Percentiles rank a stretch among this genome's conserved stretches.
These are phyloP conservation scores for Chaetothyriales sp. DNA, from an alignment of 2,329 filamentous ascomycete species.

Conservation along the genomic window DNA sequence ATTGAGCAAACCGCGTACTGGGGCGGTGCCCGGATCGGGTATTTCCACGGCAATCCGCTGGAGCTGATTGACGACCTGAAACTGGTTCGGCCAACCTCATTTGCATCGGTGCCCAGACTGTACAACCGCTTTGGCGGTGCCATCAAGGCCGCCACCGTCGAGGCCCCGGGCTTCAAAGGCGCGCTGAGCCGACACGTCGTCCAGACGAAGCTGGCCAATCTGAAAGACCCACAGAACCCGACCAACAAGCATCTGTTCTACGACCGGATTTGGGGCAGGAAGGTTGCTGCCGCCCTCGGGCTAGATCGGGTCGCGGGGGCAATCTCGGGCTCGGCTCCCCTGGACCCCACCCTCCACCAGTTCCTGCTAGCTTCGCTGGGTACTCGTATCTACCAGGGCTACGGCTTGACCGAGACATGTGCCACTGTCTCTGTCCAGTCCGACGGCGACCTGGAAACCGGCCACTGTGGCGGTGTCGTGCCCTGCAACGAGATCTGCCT, in stretches of 20 bases:
- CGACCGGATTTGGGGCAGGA: constrained; percentile 71
- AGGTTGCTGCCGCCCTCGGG: constrained; percentile 70
- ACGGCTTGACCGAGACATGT: constrained; percentile 87
- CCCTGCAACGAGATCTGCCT: constrained; percentile 61
- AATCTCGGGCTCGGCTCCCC: constrained; percentile 77
- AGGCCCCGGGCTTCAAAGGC: constrained; percentile 66
- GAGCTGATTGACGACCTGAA: constrained; percentile 80
- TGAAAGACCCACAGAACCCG: constrained; percentile 36
- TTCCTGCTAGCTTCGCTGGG: constrained; percentile 76
- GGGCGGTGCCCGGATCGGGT: constrained; percentile 62
- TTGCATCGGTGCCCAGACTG: constrained; percentile 79
- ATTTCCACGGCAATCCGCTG: constrained; percentile 82
- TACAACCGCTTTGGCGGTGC: constrained; percentile 81
- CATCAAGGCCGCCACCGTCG: constrained; percentile 62
- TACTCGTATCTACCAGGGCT: constrained; percentile 70
- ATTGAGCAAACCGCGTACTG: constrained; percentile 62
- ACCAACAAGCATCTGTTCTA: constrained; percentile 40
- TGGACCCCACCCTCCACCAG: constrained; percentile 74
- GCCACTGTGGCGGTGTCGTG: constrained; percentile 65
- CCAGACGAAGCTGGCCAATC: constrained; percentile 58
- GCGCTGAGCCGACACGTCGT: constrained; percentile 67
- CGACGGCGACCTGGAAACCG: constrained; percentile 53
- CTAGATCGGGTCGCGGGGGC: constrained; percentile 58
- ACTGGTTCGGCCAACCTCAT: constrained; percentile 62
- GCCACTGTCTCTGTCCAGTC: constrained; percentile 59